Evolutionary conservation across 148 eudicot genomes (phyloP).

Genomic region (Cornus suecica): DNA sequence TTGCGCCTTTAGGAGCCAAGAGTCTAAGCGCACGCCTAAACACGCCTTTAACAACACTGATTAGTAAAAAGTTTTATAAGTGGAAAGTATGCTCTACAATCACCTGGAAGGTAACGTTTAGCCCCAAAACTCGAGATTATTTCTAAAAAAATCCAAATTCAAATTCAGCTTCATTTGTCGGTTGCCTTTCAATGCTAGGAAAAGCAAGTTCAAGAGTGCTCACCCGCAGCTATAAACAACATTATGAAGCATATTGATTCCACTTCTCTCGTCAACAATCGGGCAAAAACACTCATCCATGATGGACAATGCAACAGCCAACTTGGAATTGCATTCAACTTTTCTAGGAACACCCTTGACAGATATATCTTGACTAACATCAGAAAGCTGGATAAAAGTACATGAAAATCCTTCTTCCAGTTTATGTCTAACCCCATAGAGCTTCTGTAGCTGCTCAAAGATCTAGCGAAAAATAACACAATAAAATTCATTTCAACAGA

Average conservation of each 20-base stretch:
- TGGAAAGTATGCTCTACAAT: neutral
- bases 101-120: neutral
- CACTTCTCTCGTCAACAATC: conserved; percentile 80
- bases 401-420: conserved; percentile 79
- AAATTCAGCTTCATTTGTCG: neutral
- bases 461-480: conserved; percentile 38
- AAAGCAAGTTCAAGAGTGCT: conserved; percentile 16
- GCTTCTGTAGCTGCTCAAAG: conserved; percentile 46
- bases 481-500: neutral
- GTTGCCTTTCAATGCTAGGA: neutral
- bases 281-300: conserved; percentile 97
- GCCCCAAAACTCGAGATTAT: neutral
- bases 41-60: no score
- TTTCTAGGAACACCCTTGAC: conserved; percentile 26
- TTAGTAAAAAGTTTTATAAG: no score
- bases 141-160: neutral
- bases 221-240: conserved; percentile 90
- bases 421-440: conserved; percentile 59
- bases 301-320: conserved; percentile 73
- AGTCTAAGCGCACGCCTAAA: no score
- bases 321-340: conserved; percentile 75
- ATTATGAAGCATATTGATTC: conserved; percentile 63
- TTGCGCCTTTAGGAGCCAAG: no score
- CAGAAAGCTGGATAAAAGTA: conserved; percentile 62
- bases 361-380: conserved; percentile 34